phyloP scores from a whole-genome alignment of 345 rosid species.

The Boechera divaricarpa region DNA sequence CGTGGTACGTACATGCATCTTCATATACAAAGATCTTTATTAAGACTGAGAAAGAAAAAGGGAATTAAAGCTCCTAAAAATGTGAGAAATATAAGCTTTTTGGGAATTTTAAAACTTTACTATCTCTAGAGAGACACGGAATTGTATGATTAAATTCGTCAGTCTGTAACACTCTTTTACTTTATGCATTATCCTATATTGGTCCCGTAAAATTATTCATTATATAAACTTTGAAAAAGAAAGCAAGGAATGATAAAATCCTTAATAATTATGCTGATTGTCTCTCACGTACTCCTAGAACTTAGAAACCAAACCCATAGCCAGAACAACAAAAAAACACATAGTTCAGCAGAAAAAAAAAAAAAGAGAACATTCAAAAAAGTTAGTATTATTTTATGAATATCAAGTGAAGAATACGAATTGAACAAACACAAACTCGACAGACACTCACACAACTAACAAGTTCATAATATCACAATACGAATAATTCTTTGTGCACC shows the following conservation, averaged over 20 bases:
- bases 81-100: conserved; percentile 43
- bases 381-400: conserved; percentile 36
- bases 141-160: conserved; percentile 44
- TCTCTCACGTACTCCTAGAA: conserved; percentile 5
- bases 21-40: conserved; percentile 44
- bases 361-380: conserved; percentile 21
- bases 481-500: conserved; percentile 32
- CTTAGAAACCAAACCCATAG: conserved; percentile 18
- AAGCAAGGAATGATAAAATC: conserved; percentile 13
- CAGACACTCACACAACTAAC: conserved; percentile 32
- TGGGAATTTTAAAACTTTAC: conserved; percentile 37
- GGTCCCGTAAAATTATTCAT: conserved; percentile 23
- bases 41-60: conserved; percentile 45
- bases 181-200: conserved; percentile 36
- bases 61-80: conserved; percentile 42
- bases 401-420: conserved; percentile 29
- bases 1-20: conserved; percentile 46
- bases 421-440: conserved; percentile 37
- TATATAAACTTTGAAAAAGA: background rate
- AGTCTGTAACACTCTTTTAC: conserved; percentile 39
- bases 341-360: conserved; percentile 19
- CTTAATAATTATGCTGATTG: conserved; percentile 4
- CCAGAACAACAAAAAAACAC: background rate
- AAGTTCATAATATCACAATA: conserved; percentile 42
- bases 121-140: conserved; percentile 46